These are phyloP conservation scores for Lactarius psammicola DNA, from an alignment of 768 basidiomycete species.

Conservation along the genomic window DNA sequence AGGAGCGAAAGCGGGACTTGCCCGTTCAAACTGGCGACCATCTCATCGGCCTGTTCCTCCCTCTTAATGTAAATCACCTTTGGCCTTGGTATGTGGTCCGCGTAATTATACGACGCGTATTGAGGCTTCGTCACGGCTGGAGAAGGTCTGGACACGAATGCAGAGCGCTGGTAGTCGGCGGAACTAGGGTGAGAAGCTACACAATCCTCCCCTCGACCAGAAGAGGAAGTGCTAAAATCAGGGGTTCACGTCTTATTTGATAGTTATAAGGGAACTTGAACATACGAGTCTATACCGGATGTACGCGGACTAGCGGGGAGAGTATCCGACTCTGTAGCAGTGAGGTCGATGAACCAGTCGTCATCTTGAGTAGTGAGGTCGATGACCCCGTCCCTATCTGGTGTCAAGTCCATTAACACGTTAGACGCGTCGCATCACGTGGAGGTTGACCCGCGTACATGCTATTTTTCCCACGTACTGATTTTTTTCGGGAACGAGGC, in stretches of 20 bases:
- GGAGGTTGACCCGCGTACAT: neutral
- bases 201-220: neutral
- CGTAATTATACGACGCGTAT: constrained; percentile 41
- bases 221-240: constrained; percentile 1
- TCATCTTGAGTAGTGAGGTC: constrained; percentile 25
- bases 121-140: neutral
- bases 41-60: constrained; percentile 44
- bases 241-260: neutral
- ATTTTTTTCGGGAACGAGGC: constrained; percentile 21
- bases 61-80: constrained; percentile 41
- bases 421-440: constrained; percentile 22
- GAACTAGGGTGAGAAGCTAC: neutral
- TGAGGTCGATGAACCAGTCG: constrained; percentile 25
- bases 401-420: neutral
- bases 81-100: constrained; percentile 37
- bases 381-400: constrained; percentile 24
- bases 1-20: constrained; percentile 27
- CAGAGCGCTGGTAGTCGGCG: neutral
- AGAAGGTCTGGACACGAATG: neutral
- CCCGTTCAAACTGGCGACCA: constrained; percentile 41
- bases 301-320: neutral
- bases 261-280: neutral
- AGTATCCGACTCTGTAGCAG: constrained; percentile 7
- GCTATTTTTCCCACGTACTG: constrained; percentile 24
- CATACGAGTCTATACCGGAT: constrained; percentile 1